Evolutionary conservation across 306 rosid species (phyloP).

Genomic region (Carpinus viminea): DNA sequence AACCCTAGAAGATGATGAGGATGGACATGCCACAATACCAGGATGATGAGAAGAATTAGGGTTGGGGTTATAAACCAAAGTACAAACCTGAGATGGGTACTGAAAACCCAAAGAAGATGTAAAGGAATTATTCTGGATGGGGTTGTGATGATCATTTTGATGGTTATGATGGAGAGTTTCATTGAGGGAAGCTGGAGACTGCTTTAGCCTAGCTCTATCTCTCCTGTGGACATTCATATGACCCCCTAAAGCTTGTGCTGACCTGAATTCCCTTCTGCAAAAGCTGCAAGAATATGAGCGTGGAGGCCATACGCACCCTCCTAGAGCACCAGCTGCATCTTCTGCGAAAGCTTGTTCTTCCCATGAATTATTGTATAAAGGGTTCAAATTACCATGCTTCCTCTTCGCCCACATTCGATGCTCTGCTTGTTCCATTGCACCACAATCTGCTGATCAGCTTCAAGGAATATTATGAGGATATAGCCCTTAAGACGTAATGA

Average conservation of each 20-base stretch:
- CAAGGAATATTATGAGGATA: not conserved
- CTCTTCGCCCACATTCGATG: constrained; percentile 67
- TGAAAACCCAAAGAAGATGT: constrained; percentile 34
- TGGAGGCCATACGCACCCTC: constrained; percentile 95
- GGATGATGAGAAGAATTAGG: constrained; percentile 44
- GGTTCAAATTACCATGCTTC: constrained; percentile 40
- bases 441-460: not conserved
- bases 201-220: constrained; percentile 82
- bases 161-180: constrained; percentile 26
- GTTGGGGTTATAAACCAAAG: constrained; percentile 56
- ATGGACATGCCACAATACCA: constrained; percentile 35
- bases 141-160: constrained; percentile 21
- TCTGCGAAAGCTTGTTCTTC: constrained; percentile 94
- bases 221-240: constrained; percentile 97
- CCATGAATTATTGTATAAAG: constrained; percentile 63
- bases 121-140: constrained; percentile 25
- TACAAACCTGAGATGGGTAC: constrained; percentile 49
- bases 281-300: constrained; percentile 91
- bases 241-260: constrained; percentile 95
- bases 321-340: constrained; percentile 71
- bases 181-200: constrained; percentile 47
- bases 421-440: constrained; percentile 63
- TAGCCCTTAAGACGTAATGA: not conserved
- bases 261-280: constrained; percentile 85
- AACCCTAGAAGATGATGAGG: constrained; percentile 40